phyloP scores from a whole-genome alignment of 1,284 basidiomycete species.

The Peniophora sp. region DNA sequence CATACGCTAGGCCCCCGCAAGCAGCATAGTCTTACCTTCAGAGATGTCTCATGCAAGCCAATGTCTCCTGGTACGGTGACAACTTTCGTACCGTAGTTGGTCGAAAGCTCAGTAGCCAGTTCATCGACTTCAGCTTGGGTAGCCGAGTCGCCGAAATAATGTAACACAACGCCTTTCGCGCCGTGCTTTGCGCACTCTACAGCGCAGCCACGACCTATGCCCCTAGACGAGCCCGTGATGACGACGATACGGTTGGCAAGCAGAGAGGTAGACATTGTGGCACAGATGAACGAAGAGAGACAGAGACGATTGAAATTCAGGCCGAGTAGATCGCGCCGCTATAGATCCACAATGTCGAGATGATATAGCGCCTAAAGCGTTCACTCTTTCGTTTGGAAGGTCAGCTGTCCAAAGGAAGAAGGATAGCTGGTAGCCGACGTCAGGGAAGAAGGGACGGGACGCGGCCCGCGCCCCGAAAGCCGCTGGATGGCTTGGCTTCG shows the following conservation, averaged over 20 bases:
- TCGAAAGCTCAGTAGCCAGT: constrained; percentile 39
- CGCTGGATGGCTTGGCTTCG: too few relatives aligned
- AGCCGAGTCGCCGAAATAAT: constrained; percentile 58
- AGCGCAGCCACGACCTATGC: constrained; percentile 75
- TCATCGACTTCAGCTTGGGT: constrained; percentile 44
- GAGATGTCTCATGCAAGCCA: constrained; percentile 49
- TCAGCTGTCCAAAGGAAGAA: too few relatives aligned
- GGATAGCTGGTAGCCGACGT: too few relatives aligned
- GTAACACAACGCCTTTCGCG: constrained; percentile 59
- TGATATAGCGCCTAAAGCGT: too few relatives aligned
- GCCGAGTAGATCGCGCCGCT: too few relatives aligned
- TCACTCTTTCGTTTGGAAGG: too few relatives aligned
- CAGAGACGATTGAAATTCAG: too few relatives aligned
- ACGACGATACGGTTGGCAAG: constrained; percentile 58
- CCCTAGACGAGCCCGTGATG: constrained; percentile 72
- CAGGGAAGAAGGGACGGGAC: too few relatives aligned
- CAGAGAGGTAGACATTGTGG: constrained; percentile 30
- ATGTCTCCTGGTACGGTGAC: constrained; percentile 62
- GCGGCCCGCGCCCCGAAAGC: too few relatives aligned
- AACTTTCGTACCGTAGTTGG: constrained; percentile 23
- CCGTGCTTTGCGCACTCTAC: constrained; percentile 58
- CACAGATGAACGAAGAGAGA: too few relatives aligned
- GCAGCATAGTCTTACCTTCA: constrained; percentile 30
- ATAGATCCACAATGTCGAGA: too few relatives aligned
- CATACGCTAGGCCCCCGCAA: not conserved